A percentile compares a stretch with the other conserved stretches of the same genome.
phyloP scores from a whole-genome alignment of 345 rosid species.

The Bruguiera sexangula region DNA sequence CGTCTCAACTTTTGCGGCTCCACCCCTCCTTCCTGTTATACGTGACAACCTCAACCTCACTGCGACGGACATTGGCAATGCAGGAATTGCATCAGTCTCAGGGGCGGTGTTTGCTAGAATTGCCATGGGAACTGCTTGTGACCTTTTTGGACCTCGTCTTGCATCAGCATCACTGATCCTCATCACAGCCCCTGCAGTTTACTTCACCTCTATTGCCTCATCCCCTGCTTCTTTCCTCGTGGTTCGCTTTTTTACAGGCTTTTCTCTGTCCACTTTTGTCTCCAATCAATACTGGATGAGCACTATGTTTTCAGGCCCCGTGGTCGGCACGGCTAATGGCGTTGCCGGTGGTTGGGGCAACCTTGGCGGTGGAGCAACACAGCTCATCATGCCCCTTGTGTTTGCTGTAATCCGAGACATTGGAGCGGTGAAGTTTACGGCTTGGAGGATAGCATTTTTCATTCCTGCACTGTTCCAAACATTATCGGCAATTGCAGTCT shows the following conservation, averaged over 20 bases:
- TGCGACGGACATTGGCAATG: conserved; percentile 81
- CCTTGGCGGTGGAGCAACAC: conserved; percentile 88
- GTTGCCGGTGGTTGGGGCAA: conserved; percentile 96
- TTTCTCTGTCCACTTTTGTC: conserved; percentile 77
- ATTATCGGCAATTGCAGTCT: conserved; percentile 59
- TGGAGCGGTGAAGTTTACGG: conserved; percentile 69
- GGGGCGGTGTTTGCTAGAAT: conserved; percentile 84
- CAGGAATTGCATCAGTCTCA: conserved; percentile 84
- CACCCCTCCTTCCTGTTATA: conserved; percentile 80
- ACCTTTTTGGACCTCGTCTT: conserved; percentile 80
- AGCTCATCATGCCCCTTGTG: conserved; percentile 83
- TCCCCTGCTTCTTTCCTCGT: conserved; percentile 69
- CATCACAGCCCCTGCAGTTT: conserved; percentile 81
- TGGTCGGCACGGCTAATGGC: conserved; percentile 80
- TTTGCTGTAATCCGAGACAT: conserved; percentile 46
- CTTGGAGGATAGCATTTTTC: conserved; percentile 86
- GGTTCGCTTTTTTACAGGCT: conserved; percentile 69
- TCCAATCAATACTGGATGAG: conserved; percentile 99
- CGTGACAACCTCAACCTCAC: conserved; percentile 83
- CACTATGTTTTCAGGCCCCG: conserved; percentile 70
- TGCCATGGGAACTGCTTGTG: conserved; percentile 81
- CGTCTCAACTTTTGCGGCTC: conserved; percentile 84
- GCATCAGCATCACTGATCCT: conserved; percentile 82
- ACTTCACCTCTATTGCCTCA: conserved; percentile 51
- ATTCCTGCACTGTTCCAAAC: conserved; percentile 78